Percentiles rank a stretch among this genome's conserved stretches.
These are phyloP conservation scores for Yamadazyma insecticola DNA, from an alignment of 805 yeast genomes.

Conservation along the genomic window DNA sequence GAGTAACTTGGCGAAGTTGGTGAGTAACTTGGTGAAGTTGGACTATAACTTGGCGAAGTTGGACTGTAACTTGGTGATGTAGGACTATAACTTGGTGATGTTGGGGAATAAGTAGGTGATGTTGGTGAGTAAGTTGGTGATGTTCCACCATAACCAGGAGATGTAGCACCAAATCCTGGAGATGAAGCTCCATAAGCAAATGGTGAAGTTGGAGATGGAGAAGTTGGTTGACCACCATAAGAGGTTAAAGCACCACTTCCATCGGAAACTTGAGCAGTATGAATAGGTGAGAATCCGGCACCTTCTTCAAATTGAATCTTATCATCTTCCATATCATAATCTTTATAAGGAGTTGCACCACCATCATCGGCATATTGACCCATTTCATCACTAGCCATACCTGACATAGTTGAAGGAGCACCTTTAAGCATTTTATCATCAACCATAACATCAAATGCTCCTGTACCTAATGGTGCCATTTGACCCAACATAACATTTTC, in stretches of 20 bases:
- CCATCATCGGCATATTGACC: too few species aligned
- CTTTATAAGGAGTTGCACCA: conserved; percentile 88
- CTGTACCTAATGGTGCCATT: conserved; percentile 98
- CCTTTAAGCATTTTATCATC: conserved; percentile 80
- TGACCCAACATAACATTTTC: conserved; percentile 97
- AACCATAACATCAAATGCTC: conserved; percentile 92
- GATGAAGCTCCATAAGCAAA: conserved; percentile 46
- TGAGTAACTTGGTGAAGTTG: conserved; percentile 76
- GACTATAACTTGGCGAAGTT: conserved; percentile 64
- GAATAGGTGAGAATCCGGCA: conserved; percentile 89
- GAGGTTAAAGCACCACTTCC: conserved; percentile 87
- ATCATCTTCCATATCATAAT: conserved; percentile 56
- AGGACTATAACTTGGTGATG: conserved; percentile 74
- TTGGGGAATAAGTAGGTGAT: conserved; percentile 64
- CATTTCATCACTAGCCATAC: too few species aligned
- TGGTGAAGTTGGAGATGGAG: conserved; percentile 53
- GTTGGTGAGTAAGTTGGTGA: conserved; percentile 57
- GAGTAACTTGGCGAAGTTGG: conserved; percentile 72
- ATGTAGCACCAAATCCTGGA: conserved; percentile 56
- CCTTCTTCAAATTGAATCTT: conserved; percentile 63
- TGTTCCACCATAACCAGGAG: conserved; percentile 54
- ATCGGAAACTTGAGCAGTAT: conserved; percentile 76
- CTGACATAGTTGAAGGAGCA: conserved; percentile 38
- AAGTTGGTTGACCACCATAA: conserved; percentile 68
- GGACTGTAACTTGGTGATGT: conserved; percentile 80